Evolutionary conservation across 2,329 filamentous ascomycete genomes (phyloP), one percentile per base, ranked within the genome.

Genomic region (Orbilia blumenaviensis): DNA sequence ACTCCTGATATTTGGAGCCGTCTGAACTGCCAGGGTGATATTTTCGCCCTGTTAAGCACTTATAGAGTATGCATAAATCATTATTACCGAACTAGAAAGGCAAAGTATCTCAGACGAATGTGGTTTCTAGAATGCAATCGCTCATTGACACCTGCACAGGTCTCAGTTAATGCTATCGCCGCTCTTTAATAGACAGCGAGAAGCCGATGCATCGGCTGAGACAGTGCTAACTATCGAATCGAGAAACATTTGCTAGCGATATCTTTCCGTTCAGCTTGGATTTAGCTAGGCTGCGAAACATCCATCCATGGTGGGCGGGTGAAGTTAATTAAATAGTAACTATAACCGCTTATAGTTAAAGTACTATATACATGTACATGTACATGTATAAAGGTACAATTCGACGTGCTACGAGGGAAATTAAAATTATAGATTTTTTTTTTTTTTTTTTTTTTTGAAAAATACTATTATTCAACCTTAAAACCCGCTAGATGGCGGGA

Each of bases 281-380:
- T 2, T 12, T 46, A 3, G 25, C 27, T 60, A 41, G 27, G 36
- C 44, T 41, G 44, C 44, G 32, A 71, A 63, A 63, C 66, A 54
- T 69, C 66, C 66, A 56, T 69, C 66, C 66, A 56, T 69, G 54
- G 56, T 41, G 25, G 27, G 48, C 44, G 52, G 66, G 23, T 38
- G 29, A 21, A 56, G 8, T 32, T 38, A 36, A 56, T 56, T 56
- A 16, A n/a, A n/a, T n/a, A n/a, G n/a, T n/a, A n/a, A n/a, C n/a
- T n/a, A 36, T 25, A 38, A 25, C 29, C 18, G 32, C 36, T 12
- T 14, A 27, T 18, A 36, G 44, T n/a, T n/a, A n/a, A n/a, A n/a
- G 34, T 54, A 34, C 32, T 42, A 27, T 21, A 36, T 29, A n/a
- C 25, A 56, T 60, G 54, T 25, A 41, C 25, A 36, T 46, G 14